Evolutionary conservation across 441 rosid species (phyloP), one percentile per base, ranked within the genome.

Genomic region (Gossypium trilobum): DNA sequence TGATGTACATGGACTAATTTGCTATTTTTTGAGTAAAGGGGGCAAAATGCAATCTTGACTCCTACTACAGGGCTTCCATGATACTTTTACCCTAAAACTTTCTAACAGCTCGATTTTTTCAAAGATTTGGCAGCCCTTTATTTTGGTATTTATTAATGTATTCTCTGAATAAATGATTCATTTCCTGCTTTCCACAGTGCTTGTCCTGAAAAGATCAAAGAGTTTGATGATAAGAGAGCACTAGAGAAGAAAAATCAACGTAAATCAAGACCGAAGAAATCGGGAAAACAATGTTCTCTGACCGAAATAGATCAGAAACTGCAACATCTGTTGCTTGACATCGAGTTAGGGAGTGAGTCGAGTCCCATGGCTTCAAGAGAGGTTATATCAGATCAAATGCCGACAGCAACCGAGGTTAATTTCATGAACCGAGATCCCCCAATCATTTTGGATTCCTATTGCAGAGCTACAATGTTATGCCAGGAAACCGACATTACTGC

Each of bases 201-300:
- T 46, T 94, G 97, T 82, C 93, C 99, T 14, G 96, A 92, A 82
- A 92, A 79, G 83, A 88, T 88, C 36, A 69, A 46, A 3, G 94
- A 90, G 83, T 89, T 86, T 68, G 88, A 85, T 76, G 87, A 85
- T 83, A 84, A 74, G 75, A 81, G 61, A 81, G 91, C 83, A 71
- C 73, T 63, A 29, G 79, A 67, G 78, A 88, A 87, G 84, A 86
- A 82, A 79, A 86, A 81, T 63, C 73, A 72, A n/a, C 57, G 68
- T 3, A 83, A 85, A 73, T 64, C 78, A 51, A 82, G 78, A 76
- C 63, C 76, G 20, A 82, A 83, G 78, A 87, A 81, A 79, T 74
- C 77, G 3, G 82, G 82, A 54, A 68, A 73, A 31, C 73, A 36
- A 51, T 63, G 77, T 36, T 67, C 79, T 9, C 65, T 78, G 51